Percentiles rank a stretch among this genome's conserved stretches.
These are phyloP conservation scores for Isatis tinctoria DNA, from an alignment of 345 rosid genomes.

Conservation along the genomic window DNA sequence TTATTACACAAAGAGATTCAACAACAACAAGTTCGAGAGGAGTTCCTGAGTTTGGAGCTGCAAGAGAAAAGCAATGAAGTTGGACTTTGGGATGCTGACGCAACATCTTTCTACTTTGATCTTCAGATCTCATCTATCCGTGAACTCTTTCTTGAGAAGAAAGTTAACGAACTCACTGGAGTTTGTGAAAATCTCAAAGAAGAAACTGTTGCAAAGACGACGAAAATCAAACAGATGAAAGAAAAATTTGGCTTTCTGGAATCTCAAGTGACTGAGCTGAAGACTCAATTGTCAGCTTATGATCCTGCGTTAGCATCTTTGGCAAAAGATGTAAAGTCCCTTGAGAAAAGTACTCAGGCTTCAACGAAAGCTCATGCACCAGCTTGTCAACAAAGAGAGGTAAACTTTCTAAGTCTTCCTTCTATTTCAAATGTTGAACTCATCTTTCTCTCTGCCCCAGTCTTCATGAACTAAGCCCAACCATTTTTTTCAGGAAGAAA, in stretches of 20 bases:
- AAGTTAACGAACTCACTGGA: slow-evolving; percentile 51
- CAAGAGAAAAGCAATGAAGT: slow-evolving; percentile 72
- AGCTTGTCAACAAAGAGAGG: slow-evolving; percentile 30
- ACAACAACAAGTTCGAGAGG: slow-evolving; percentile 51
- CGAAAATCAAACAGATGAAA: slow-evolving; percentile 56
- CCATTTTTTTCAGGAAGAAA: slow-evolving; percentile 24
- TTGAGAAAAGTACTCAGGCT: slow-evolving; percentile 47
- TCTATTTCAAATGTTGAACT: not conserved
- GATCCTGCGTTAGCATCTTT: slow-evolving; percentile 57
- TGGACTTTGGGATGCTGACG: slow-evolving; percentile 91
- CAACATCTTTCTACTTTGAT: slow-evolving; percentile 83
- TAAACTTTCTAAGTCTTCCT: slow-evolving; percentile 14
- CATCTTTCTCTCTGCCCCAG: slow-evolving; percentile 24
- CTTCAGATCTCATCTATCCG: slow-evolving; percentile 65
- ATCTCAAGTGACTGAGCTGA: slow-evolving; percentile 52
- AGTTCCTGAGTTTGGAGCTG: slow-evolving; percentile 66
- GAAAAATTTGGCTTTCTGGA: slow-evolving; percentile 55
- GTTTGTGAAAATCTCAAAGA: slow-evolving; percentile 54
- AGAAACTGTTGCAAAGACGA: slow-evolving; percentile 36
- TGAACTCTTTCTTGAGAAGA: slow-evolving; percentile 67
- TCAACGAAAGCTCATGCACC: slow-evolving; percentile 19
- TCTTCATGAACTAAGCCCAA: slow-evolving; percentile 5
- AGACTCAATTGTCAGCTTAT: slow-evolving; percentile 52
- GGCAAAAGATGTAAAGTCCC: slow-evolving; percentile 44
- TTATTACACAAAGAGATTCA: slow-evolving; percentile 42